These are phyloP conservation scores for Chaetomium cochliodes DNA, from an alignment of 495 filamentous ascomycete genomes.

Conservation along the genomic window DNA sequence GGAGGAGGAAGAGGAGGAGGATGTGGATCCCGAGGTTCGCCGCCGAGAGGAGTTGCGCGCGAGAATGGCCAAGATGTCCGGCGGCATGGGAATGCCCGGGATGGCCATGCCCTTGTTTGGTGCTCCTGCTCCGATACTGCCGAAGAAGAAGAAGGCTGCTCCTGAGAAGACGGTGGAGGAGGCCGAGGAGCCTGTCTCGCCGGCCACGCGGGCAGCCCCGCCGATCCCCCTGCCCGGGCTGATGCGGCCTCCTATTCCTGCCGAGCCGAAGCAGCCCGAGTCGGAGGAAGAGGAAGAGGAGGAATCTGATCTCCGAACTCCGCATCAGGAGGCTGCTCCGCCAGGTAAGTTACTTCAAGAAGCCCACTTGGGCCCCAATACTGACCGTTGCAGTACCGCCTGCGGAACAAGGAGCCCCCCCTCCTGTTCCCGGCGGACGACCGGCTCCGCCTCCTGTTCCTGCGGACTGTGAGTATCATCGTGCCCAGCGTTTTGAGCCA, in stretches of 20 bases:
- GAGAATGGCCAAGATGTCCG: constrained; percentile 97
- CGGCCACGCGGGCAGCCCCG: constrained; percentile 52
- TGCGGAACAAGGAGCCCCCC: constrained; percentile 42
- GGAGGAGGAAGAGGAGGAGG: constrained; percentile 73
- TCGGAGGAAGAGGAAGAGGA: constrained; percentile 44
- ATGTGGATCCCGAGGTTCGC: constrained; percentile 85
- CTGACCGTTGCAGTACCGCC: constrained; percentile 42
- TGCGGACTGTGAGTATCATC: constrained; percentile 58
- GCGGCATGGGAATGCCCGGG: constrained; percentile 95
- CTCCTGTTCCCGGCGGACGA: constrained; percentile 62
- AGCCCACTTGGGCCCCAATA: constrained; percentile 25
- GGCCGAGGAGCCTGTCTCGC: constrained; percentile 44
- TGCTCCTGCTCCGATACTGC: constrained; percentile 51
- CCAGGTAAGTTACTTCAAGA: constrained; percentile 47
- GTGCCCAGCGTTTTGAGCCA: constrained; percentile 10
- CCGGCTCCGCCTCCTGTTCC: constrained; percentile 69
- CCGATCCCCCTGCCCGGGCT: constrained; percentile 78
- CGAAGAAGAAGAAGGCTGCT: constrained; percentile 65
- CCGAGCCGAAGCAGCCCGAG: constrained; percentile 32
- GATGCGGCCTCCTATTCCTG: constrained; percentile 43
- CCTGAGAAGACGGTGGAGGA: constrained; percentile 49
- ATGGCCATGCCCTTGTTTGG: constrained; percentile 79
- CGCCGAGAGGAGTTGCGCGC: constrained; percentile 86
- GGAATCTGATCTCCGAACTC: constrained; percentile 34
- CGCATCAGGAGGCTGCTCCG: constrained; percentile 42